phyloP scores from a whole-genome alignment of 2,329 filamentous ascomycete species.

The Coniosporium tulheliwenetii region DNA sequence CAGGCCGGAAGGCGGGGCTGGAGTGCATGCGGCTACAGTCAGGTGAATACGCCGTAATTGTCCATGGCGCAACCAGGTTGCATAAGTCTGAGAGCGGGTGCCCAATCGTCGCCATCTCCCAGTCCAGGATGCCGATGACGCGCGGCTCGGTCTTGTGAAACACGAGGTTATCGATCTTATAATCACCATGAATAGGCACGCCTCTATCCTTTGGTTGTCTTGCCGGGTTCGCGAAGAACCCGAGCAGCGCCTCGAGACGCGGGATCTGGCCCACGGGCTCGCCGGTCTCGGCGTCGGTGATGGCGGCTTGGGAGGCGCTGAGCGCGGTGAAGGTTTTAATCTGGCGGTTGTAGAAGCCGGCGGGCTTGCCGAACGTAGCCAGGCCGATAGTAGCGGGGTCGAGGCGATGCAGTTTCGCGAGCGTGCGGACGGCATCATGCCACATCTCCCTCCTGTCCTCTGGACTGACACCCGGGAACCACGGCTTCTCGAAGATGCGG shows the following conservation, averaged over 20 bases:
- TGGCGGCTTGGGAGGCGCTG: conserved; percentile 58
- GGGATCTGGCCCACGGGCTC: conserved; percentile 68
- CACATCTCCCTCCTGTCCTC: conserved; percentile 66
- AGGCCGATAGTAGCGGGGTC: conserved; percentile 51
- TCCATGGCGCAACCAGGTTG: conserved; percentile 49
- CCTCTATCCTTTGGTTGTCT: conserved; percentile 63
- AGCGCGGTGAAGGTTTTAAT: conserved; percentile 70
- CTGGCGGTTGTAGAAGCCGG: conserved; percentile 75
- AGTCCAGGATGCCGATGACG: conserved; percentile 89
- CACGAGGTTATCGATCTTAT: conserved; percentile 54
- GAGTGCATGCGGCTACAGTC: conserved; percentile 6
- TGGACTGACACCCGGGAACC: conserved; percentile 55
- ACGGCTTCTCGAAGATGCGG: conserved; percentile 79
- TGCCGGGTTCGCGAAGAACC: conserved; percentile 55
- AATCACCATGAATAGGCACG: conserved; percentile 82
- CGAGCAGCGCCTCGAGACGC: conserved; percentile 64
- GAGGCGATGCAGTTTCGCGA: conserved; percentile 74
- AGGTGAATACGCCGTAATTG: conserved; percentile 14
- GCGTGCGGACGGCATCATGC: conserved; percentile 65
- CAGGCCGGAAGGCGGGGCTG: conserved; percentile 41
- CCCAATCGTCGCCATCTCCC: conserved; percentile 98
- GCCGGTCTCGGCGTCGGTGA: conserved; percentile 61
- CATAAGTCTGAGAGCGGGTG: conserved; percentile 83
- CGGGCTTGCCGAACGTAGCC: conserved; percentile 53
- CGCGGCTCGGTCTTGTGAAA: conserved; percentile 79